phyloP scores from a whole-genome alignment of 148 eudicot species.

The Silene uniflora region DNA sequence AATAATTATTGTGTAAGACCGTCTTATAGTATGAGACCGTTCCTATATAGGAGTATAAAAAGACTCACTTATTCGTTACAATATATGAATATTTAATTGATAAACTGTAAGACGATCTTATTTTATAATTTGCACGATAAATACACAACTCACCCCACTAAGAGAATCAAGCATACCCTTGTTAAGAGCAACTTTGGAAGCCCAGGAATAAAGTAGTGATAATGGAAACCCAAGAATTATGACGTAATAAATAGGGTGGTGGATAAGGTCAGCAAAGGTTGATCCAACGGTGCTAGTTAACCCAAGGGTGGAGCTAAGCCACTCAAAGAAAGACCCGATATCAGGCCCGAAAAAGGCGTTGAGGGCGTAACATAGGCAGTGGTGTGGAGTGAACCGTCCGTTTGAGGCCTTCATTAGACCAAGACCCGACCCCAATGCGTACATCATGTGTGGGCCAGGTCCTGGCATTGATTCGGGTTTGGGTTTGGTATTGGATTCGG shows the following conservation, averaged over 20 bases:
- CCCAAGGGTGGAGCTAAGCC: slow-evolving; percentile 67
- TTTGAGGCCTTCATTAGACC: slow-evolving; percentile 52
- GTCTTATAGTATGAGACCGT: no score
- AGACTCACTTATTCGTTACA: no score
- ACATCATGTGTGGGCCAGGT: slow-evolving; percentile 93
- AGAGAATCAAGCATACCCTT: slow-evolving; percentile 55
- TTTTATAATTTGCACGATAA: no score
- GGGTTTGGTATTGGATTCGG: no score
- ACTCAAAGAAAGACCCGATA: slow-evolving; percentile 79
- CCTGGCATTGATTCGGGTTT: slow-evolving; percentile 80
- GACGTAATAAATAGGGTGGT: slow-evolving; percentile 67
- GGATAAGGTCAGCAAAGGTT: slow-evolving; percentile 40
- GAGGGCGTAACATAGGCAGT: slow-evolving; percentile 68
- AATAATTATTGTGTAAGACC: no score
- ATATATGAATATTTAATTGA: no score
- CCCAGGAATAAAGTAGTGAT: slow-evolving; percentile 54
- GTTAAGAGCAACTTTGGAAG: slow-evolving; percentile 42
- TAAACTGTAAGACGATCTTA: no score
- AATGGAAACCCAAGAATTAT: slow-evolving; percentile 69
- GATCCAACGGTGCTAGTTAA: slow-evolving; percentile 40
- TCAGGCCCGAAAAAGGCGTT: slow-evolving; percentile 98
- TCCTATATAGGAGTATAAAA: no score
- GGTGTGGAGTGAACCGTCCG: slow-evolving; percentile 84
- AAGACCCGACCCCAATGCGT: slow-evolving; percentile 58
- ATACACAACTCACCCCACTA: slow-evolving; percentile 54